Base-by-base conservation (phyloP, 2,329 filamentous ascomycete genomes). In the Aspergillus oerlinghausenensis region DNA sequence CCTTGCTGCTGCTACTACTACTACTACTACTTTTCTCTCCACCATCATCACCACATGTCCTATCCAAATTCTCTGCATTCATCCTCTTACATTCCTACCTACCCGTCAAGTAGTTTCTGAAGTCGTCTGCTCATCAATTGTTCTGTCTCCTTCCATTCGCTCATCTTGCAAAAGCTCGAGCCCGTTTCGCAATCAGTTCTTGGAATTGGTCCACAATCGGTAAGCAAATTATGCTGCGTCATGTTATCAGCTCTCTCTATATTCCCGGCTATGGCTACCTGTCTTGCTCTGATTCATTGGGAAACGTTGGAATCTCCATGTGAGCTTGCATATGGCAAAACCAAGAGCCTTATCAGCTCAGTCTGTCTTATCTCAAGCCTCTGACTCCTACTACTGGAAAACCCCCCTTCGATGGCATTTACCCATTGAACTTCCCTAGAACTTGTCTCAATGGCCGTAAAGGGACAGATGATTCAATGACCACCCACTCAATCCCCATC, bases 221-320 rank as follows among this genome's bases (percentile, higher is more conserved):
- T 68, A 68, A 67, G 65, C 51, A 58, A 62, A 60, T 57, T 55
- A 54, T 42, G 45, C 47, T 14, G 25, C 29, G 54, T 42, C 25
- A 52, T 49, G 55, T 63, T 65, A 64, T 66, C 58, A 57, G 53
- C 52, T 28, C 21, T 42, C 40, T 17, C 48, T 8, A 28, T 21
- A 47, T 26, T 23, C 43, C 43, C 43, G 26, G 11, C 45, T 14
- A 25, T 49, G 43, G 19, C 23, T 47, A 21, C 32, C 19, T 21
- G 17, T 14, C 25, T 23, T 38, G 40, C 56, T 42, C 32, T 28
- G 25, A 32, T 29, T 21, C 5, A 17, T 32, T 43, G 28, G 54
- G 14, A 25, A 50, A 48, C 29, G 29, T 40, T 50, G 29, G 17
- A n/a, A 54, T 40, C 26, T 49, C 14, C 23, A 29, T 49, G 49